phyloP scores from a whole-genome alignment of 75 land plant species.

The Chamaecyparis obtusa region DNA sequence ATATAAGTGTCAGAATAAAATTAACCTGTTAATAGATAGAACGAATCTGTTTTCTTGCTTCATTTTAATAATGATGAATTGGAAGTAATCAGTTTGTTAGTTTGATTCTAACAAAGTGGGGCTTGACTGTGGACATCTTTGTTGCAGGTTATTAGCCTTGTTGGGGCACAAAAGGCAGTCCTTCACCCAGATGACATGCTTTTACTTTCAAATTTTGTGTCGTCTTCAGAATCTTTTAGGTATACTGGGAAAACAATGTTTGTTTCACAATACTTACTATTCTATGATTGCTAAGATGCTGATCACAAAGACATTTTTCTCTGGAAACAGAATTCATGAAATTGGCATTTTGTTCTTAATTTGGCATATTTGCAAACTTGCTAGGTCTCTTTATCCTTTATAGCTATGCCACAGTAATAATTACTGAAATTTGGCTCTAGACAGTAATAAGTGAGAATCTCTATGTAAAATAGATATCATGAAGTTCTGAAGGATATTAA shows the following conservation, averaged over 20 bases:
- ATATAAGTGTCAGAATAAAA: neutral
- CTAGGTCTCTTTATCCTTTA: neutral
- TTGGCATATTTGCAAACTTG: neutral
- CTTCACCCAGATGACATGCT: slow-evolving; percentile 96
- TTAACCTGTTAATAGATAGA: neutral
- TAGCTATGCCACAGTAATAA: neutral
- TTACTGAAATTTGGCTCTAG: neutral
- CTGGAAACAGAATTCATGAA: neutral
- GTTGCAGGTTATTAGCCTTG: slow-evolving; percentile 87
- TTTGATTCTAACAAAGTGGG: neutral
- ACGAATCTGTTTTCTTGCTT: neutral
- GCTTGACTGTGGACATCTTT: slow-evolving; percentile 6
- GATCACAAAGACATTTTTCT: neutral
- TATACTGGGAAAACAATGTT: slow-evolving; percentile 3
- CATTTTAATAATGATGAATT: neutral
- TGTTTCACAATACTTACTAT: neutral
- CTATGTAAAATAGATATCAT: neutral
- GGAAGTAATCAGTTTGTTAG: neutral
- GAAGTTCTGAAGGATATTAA: neutral
- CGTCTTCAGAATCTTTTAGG: slow-evolving; percentile 97
- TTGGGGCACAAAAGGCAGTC: slow-evolving; percentile 94
- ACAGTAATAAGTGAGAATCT: neutral
- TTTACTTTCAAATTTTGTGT: slow-evolving; percentile 84
- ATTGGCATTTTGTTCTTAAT: neutral
- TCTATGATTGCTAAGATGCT: neutral